A percentile compares a stretch with the other conserved stretches of the same genome.
Conservation (phyloP, 257 asterid species). For the Striga asiatica region DNA sequence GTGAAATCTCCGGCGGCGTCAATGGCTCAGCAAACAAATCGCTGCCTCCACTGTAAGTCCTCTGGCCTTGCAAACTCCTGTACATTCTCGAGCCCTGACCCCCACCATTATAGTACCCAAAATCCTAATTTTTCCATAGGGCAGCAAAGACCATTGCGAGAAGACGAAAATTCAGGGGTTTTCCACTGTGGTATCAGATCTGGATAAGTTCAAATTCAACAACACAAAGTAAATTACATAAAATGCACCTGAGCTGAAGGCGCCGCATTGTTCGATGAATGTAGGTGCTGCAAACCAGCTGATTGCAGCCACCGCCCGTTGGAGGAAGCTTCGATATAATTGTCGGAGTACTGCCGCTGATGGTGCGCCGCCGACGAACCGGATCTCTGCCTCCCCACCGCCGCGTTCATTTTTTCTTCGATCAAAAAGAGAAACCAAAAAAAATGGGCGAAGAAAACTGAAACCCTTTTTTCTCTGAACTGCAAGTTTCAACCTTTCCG, state of each 20-base stretch:
- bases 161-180: not conserved
- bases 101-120: conserved; percentile 58
- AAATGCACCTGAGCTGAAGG: conserved; percentile 30
- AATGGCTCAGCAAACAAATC: conserved; percentile 67
- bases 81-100: conserved; percentile 60
- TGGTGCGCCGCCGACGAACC: conserved; percentile 74
- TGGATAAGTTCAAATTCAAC: conserved; percentile 3
- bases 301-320: conserved; percentile 90
- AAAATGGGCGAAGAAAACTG: not conserved
- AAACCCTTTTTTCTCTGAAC: not conserved
- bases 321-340: conserved; percentile 60
- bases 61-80: conserved; percentile 51
- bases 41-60: conserved; percentile 46
- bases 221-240: not conserved
- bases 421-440: not conserved
- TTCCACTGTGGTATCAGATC: conserved; percentile 21
- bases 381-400: conserved; percentile 81
- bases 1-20: conserved; percentile 47
- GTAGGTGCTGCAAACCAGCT: conserved; percentile 89
- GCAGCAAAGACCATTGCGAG: not conserved
- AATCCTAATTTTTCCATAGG: conserved; percentile 33
- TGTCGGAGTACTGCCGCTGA: conserved; percentile 83
- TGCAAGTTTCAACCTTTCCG: not conserved
- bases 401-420: conserved; percentile 54
- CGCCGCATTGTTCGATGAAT: conserved; percentile 50